Percentiles rank a stretch among this genome's conserved stretches.
Conservation (phyloP, 1,139 yeast species). For the Yamadazyma triangularis region DNA sequence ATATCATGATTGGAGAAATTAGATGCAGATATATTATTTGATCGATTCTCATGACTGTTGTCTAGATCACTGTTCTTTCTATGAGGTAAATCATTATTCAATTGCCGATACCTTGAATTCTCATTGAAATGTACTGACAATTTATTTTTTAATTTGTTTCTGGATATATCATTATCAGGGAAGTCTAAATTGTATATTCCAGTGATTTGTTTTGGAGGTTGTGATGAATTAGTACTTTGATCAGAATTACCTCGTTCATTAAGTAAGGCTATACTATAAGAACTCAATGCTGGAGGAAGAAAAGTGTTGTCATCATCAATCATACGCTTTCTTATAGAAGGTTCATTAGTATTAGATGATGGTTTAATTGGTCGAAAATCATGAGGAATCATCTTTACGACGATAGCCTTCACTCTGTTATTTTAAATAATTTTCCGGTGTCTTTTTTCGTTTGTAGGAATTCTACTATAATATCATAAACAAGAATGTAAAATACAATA, state of each 20-base stretch:
- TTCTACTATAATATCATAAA: no score
- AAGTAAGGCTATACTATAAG: slow-evolving; percentile 43
- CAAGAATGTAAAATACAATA: no score
- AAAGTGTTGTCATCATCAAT: slow-evolving; percentile 51
- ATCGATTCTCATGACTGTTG: no score
- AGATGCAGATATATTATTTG: no score
- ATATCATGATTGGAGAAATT: background rate
- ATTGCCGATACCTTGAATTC: no score
- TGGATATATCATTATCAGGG: slow-evolving; percentile 23
- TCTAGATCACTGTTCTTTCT: no score
- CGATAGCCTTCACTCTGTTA: no score
- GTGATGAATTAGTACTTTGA: slow-evolving; percentile 5
- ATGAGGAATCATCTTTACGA: no score
- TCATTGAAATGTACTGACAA: slow-evolving; percentile 32
- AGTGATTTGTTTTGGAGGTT: slow-evolving; percentile 15
- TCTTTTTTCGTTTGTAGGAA: no score
- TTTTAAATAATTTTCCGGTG: no score
- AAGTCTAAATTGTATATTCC: slow-evolving; percentile 34
- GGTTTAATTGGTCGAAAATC: no score
- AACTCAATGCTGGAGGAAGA: slow-evolving; percentile 63
- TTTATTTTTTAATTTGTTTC: slow-evolving; percentile 20
- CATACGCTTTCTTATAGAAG: slow-evolving; percentile 13
- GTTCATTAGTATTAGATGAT: slow-evolving; percentile 3
- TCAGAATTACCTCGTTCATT: slow-evolving; percentile 15
- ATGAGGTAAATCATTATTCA: no score